Base-by-base conservation (phyloP, 306 rosid species). In the Quercus variabilis region DNA sequence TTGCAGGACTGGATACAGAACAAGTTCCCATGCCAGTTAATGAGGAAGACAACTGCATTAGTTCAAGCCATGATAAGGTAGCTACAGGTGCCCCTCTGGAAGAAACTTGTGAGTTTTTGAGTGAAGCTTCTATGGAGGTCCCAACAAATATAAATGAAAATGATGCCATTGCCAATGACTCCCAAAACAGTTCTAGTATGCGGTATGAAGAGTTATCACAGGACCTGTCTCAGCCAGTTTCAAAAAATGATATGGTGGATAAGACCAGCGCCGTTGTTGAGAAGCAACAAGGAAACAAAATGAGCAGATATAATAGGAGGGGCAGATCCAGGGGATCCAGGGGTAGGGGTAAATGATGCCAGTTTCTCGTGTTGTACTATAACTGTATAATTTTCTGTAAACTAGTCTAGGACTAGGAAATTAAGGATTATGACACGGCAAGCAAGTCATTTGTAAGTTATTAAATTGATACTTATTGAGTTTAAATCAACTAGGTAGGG, bases 161-260 rank as follows among this genome's bases (percentile, higher is more conserved):
- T 0, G 92, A 84, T 0, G 52, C 87, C 60, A 74, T 78, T 54
- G 75, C 81, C 12, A 79, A 76, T 54, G 93, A 82, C 74, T 86
- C 94, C 1, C 92, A 82, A 78, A 86, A 86, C 80, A 86, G 91
- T 74, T 82, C 87, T 30, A 86, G 91, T 72, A 71, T 85, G 76
- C 88, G 58, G 19, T 19, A 76, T 18, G 88, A 75, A 4, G 86
- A 83, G 77, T 78, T 77, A 62, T 83, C 85, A 17, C 90, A 74
- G 63, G 85, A 82, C 71, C 78, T 71, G 46, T 78, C 86, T 30
- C 90, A 84, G 82, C 79, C 68, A 49, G 82, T 26, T 75, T 55
- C 83, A 30, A 86, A 85, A 70, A 73, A 81, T 20, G 74, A 67
- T n/a, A 31, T 55, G 69, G 76, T 20, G 71, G 46, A 82, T 68